These are phyloP conservation scores for Myriangium duriaei DNA, from an alignment of 2,329 filamentous ascomycete genomes.

Conservation along the genomic window DNA sequence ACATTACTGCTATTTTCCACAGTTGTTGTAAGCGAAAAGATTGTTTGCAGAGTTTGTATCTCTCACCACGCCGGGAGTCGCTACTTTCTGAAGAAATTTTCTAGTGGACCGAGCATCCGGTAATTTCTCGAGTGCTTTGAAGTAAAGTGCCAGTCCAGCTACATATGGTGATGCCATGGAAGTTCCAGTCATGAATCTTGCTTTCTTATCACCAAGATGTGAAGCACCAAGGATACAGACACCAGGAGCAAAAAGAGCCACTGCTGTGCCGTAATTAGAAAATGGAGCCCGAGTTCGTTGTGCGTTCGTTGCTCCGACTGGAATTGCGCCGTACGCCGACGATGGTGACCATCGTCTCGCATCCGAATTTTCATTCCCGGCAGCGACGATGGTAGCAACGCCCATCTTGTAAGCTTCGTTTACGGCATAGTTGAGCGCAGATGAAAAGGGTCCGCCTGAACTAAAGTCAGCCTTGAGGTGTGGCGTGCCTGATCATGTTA, in stretches of 20 bases:
- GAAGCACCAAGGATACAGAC: constrained; percentile 33
- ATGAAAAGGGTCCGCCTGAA: constrained; percentile 31
- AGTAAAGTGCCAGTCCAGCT: constrained; percentile 53
- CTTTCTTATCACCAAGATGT: constrained; percentile 32
- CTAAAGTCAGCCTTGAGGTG: too few species aligned
- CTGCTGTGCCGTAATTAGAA: constrained; percentile 27
- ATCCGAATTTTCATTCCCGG: constrained; percentile 36
- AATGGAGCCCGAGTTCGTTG: constrained; percentile 24
- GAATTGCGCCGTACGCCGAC: constrained; percentile 24
- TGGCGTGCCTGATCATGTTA: too few species aligned
- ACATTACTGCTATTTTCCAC: too few species aligned
- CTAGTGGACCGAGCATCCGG: too few species aligned
- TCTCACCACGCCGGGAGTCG: too few species aligned
- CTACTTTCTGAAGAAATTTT: too few species aligned
- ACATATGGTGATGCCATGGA: constrained; percentile 57
- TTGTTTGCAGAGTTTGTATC: too few species aligned
- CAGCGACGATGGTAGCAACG: constrained; percentile 42
- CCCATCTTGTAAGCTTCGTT: constrained; percentile 34
- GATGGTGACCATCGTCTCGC: constrained; percentile 21
- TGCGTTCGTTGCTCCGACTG: constrained; percentile 23
- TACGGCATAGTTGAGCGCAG: constrained; percentile 41
- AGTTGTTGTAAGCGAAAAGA: too few species aligned
- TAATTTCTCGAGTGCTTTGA: constrained; percentile 11
- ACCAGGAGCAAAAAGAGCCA: constrained; percentile 28
- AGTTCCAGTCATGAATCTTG: constrained; percentile 41